Evolutionary conservation across 2,329 filamentous ascomycete species (phyloP), one percentile per base, ranked within the genome.

Genomic region (Calonectria pteridis): DNA sequence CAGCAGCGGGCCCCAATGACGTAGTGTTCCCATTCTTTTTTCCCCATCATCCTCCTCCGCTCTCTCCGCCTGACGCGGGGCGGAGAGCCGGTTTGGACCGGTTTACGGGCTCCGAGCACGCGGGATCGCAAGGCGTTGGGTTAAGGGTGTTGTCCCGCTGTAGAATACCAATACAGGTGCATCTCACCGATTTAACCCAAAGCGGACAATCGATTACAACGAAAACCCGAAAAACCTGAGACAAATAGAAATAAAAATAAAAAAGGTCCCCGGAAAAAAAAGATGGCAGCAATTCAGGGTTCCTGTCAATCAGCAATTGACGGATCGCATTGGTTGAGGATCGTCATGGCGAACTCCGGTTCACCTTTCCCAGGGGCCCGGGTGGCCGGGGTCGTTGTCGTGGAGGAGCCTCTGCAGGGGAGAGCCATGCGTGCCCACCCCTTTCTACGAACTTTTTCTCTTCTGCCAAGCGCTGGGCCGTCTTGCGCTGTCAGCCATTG

Each of bases 1-100:
- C n/a, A 40, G 31, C 43, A 46, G 31, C 64, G 31, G 64, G 64
- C 46, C 46, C 64, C 49, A 40, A 67, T 67, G 64, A 67, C 64
- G 64, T 67, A 33, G 64, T 13, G 31, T 40, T 51, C 29, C n/a
- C 33, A 59, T 55, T 28, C 28, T 55, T 51, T n/a, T n/a, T 37
- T 37, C 33, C n/a, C n/a, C 31, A 37, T 37, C 18, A 7, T 20
- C 33, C 6, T 40, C 31, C 33, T 62, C 31, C 33, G 11, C 55
- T 23, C 14, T 62, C 55, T 40, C 55, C 33, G 33, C 55, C 35
- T 3, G 55, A 40, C 55, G 55, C 55, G 55, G 55, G 55, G 55
- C 55, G 55, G 55, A 62, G n/a, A 28, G 55, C 55, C 55, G 55
- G 55, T 62, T 37, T 20, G 14, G 37, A 62, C 33, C 55, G 55